A percentile compares a stretch with the other conserved stretches of the same genome.
phyloP scores from a whole-genome alignment of 164 flowering plant species.

The Amborella trichopoda region DNA sequence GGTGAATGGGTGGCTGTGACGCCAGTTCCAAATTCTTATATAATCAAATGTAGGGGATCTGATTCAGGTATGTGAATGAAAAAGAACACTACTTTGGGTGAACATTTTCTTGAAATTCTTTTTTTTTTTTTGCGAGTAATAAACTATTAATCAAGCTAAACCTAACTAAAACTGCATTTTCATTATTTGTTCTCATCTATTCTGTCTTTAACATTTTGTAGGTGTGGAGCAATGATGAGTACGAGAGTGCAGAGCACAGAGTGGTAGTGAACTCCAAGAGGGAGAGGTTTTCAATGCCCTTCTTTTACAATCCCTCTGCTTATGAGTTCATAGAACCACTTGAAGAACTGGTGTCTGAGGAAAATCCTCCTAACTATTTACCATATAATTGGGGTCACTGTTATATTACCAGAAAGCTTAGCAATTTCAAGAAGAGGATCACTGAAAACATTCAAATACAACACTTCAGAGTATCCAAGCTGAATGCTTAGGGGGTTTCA shows the following conservation, averaged over 20 bases:
- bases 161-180: too few species aligned
- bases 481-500: too few species aligned
- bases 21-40: conserved; percentile 14
- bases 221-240: conserved; percentile 10
- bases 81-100: too few species aligned
- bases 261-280: conserved; percentile 5
- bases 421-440: conserved; percentile 6
- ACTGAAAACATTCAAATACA: conserved; percentile 7
- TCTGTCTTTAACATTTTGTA: not conserved
- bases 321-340: conserved; percentile 1
- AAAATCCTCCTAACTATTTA: conserved; percentile 4
- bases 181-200: not conserved
- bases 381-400: conserved; percentile 2
- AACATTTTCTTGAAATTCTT: not conserved
- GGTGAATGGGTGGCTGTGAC: conserved; percentile 15
- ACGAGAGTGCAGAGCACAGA: conserved; percentile 6
- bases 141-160: not conserved
- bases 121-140: not conserved
- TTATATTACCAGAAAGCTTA: conserved; percentile 1
- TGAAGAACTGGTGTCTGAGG: conserved; percentile 3
- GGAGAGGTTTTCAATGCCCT: conserved; percentile 8
- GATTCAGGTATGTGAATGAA: conserved; percentile 16
- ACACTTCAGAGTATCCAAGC: conserved; percentile 6
- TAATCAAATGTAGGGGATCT: conserved; percentile 18
- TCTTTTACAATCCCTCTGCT: conserved; percentile 2